Evolutionary conservation across 2,329 filamentous ascomycete genomes (phyloP), one percentile per base, ranked within the genome.

Genomic region (Ascochyta pisi): DNA sequence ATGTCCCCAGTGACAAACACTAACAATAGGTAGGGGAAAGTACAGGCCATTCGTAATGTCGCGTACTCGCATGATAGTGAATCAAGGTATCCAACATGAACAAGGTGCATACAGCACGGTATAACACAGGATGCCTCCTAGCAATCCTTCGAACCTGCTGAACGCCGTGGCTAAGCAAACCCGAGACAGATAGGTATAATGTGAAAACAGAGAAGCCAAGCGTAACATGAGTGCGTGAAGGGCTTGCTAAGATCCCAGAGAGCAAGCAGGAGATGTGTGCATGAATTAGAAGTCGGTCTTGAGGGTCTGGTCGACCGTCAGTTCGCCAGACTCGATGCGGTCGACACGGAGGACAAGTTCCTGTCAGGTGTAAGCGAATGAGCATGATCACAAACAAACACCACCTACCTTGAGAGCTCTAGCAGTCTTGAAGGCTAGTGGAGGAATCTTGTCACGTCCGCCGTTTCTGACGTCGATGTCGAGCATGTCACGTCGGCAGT

Each of bases 401-500:
- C 19, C 1, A 16, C 48, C 24, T 52, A 57, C 91, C 79, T 94
- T 95, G 47, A 89, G 90, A 76, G 92, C 89, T 57, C 89, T 83
- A 6, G 90, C 91, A 70, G 94, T 89, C 76, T 92, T 89, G 75
- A 96, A 96, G n/a, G 91, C 91, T 64, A 95, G 87, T 2, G 91
- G 91, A 10, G 91, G 91, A 46, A 96, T 78, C 26, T 85, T 83
- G 3, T 81, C 83, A 24, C 89, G 83, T 8, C 84, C 82, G 24
- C 87, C 88, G 33, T 84, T 84, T 33, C 67, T 85, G 78, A 53
- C 84, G 83, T 54, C 88, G 83, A 67, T 61, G n/a, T 87, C 84
- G 19, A 89, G 76, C 54, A 96, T 81, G 39, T 86, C 84, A 59
- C 86, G 81, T 54, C 87, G 83, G 74, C 87, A 90, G 34, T 84